Base-by-base conservation (phyloP, 2,329 filamentous ascomycete species). In the Colletotrichum sp. region DNA sequence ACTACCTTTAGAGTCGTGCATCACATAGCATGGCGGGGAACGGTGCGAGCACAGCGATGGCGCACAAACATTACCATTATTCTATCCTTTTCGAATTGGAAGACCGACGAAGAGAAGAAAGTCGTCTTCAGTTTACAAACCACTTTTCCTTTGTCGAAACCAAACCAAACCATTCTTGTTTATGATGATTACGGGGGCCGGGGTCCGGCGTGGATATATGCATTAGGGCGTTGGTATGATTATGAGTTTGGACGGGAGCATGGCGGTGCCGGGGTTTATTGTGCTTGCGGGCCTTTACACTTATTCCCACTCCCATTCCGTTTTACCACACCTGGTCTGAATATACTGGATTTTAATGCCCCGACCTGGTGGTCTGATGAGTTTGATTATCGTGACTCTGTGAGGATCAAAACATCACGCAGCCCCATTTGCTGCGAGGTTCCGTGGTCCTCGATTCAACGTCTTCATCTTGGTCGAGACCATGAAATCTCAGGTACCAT, bases 191-290 rank as follows among this genome's bases (percentile, higher is more conserved):
- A 52, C 44, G 44, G 64, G 74, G 74, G 71, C 59, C 34, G 71
- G 34, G 59, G 26, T 32, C 72, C 18, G 70, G 74, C 71, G 71
- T 75, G 66, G 71, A 67, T 39, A 67, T 26, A 73, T 65, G 75
- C 71, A 75, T 75, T 63, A 62, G 59, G 71, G 71, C 52, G 71
- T 74, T 77, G 71, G 66, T 64, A 69, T 75, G 75, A 68, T 75
- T 77, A 75, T 65, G 67, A 49, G 55, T 75, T 55, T 63, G 72
- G 63, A 75, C 55, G 36, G 71, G 71, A 71, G 72, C 66, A 71
- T 71, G 75, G 75, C 66, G 71, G 66, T 75, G 71, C 71, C 71
- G 70, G 64, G 75, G 70, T 63, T 74, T 75, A 72, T 44, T 75
- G 26, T 71, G 70, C 65, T 63, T 67, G 67, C 36, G 72, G 57